Conservation (phyloP, 1,284 basidiomycete genomes). For the Ganoderma sinense region DNA sequence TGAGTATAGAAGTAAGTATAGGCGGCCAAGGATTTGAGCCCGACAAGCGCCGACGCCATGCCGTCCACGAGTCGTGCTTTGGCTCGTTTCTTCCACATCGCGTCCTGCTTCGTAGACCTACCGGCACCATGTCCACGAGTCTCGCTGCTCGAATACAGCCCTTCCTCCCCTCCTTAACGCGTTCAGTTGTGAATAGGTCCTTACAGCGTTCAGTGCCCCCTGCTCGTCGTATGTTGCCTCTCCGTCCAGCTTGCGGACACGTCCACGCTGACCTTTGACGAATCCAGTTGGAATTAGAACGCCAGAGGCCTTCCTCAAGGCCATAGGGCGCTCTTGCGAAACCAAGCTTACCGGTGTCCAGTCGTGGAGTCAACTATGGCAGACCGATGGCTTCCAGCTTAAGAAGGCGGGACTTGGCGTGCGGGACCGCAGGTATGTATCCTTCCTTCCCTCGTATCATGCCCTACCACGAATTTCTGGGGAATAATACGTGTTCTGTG, state of each 20-base stretch:
- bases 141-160: slow-evolving; percentile 23
- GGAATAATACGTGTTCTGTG: neutral
- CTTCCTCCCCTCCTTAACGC: slow-evolving; percentile 29
- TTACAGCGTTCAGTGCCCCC: slow-evolving; percentile 43
- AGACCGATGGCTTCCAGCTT: slow-evolving; percentile 60
- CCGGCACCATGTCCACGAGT: slow-evolving; percentile 20
- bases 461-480: neutral
- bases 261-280: slow-evolving; percentile 25
- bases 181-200: slow-evolving; percentile 52
- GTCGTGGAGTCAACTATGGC: slow-evolving; percentile 77
- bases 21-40: too few relatives aligned
- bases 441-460: slow-evolving; percentile 35
- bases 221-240: slow-evolving; percentile 35
- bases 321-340: slow-evolving; percentile 73
- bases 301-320: slow-evolving; percentile 70
- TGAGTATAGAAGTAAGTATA: too few relatives aligned
- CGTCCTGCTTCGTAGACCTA: neutral
- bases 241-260: slow-evolving; percentile 8
- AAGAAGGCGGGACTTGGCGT: slow-evolving; percentile 71
- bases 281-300: slow-evolving; percentile 52
- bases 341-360: slow-evolving; percentile 62
- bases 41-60: too few relatives aligned
- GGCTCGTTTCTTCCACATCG: slow-evolving; percentile 3
- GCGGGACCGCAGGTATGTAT: slow-evolving; percentile 73
- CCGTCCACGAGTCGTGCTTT: too few relatives aligned